Conservation (phyloP, 768 basidiomycete species). For the Nidularia pulvinata region DNA sequence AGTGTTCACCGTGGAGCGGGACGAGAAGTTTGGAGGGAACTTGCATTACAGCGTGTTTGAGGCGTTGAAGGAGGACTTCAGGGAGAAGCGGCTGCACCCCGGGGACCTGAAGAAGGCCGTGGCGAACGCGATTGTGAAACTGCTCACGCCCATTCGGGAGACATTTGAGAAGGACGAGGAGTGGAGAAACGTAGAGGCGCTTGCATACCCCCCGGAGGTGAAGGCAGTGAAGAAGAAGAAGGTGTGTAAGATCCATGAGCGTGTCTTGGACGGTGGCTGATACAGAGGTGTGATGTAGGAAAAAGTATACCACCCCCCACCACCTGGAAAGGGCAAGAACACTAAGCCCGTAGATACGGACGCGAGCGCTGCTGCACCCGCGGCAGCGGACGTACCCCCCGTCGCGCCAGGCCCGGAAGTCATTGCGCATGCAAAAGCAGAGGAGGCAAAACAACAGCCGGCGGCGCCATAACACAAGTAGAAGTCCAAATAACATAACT, state of each 20-base stretch:
- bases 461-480: too few species aligned
- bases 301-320: conserved; percentile 84
- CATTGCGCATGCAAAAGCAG: too few species aligned
- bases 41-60: conserved; percentile 72
- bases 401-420: too few species aligned
- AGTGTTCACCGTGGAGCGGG: conserved; percentile 77
- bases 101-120: conserved; percentile 87
- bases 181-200: conserved; percentile 73
- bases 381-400: not conserved
- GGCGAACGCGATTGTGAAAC: conserved; percentile 64
- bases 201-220: conserved; percentile 83
- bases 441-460: too few species aligned
- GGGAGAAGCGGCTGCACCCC: conserved; percentile 78
- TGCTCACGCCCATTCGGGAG: conserved; percentile 82
- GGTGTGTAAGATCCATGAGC: conserved; percentile 6
- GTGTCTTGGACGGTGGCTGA: not conserved
- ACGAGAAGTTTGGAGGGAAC: conserved; percentile 82
- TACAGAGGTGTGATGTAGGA: conserved; percentile 38
- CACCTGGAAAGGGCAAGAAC: conserved; percentile 77
- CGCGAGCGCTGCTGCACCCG: conserved; percentile 1
- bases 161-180: conserved; percentile 77
- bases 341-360: conserved; percentile 17
- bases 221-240: conserved; percentile 68
- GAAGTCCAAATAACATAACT: too few species aligned
- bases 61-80: conserved; percentile 74